phyloP scores from a whole-genome alignment of 768 basidiomycete genomes.

The Rhodotorula babjevae region DNA sequence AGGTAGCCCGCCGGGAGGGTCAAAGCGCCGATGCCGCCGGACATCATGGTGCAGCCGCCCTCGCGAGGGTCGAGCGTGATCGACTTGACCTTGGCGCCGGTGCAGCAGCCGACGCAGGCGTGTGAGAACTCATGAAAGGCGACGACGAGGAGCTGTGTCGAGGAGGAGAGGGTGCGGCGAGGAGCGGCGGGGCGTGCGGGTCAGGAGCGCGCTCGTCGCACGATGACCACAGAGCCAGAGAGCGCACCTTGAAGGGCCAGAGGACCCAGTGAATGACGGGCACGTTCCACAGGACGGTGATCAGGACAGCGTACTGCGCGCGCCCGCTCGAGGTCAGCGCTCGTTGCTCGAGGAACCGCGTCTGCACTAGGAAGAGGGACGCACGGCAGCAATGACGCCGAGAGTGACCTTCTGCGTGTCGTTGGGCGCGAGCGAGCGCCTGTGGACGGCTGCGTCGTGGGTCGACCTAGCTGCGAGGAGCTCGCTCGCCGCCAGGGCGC shows the following conservation, averaged over 20 bases:
- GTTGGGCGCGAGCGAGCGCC: constrained; percentile 7
- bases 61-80: constrained; percentile 58
- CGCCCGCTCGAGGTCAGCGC: not conserved
- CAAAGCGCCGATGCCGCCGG: constrained; percentile 60
- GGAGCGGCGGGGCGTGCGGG: too few relatives aligned
- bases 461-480: too few relatives aligned
- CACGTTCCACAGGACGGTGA: constrained; percentile 29
- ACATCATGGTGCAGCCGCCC: constrained; percentile 65
- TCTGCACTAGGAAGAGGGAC: not conserved
- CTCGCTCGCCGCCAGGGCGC: not conserved
- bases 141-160: constrained; percentile 14
- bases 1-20: constrained; percentile 39
- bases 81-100: constrained; percentile 36
- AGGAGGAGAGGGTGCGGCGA: too few relatives aligned
- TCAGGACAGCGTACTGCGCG: constrained; percentile 23
- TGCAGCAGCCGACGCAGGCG: constrained; percentile 27
- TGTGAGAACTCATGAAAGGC: constrained; percentile 35
- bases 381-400: constrained; percentile 32
- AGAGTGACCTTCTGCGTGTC: constrained; percentile 34
- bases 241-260: constrained; percentile 23
- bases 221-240: too few relatives aligned
- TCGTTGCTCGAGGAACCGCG: too few relatives aligned
- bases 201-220: not conserved
- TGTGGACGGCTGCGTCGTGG: too few relatives aligned
- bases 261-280: constrained; percentile 18